Evolutionary conservation across 768 basidiomycete species (phyloP).

Genomic region (Lentinula aciculospora): DNA sequence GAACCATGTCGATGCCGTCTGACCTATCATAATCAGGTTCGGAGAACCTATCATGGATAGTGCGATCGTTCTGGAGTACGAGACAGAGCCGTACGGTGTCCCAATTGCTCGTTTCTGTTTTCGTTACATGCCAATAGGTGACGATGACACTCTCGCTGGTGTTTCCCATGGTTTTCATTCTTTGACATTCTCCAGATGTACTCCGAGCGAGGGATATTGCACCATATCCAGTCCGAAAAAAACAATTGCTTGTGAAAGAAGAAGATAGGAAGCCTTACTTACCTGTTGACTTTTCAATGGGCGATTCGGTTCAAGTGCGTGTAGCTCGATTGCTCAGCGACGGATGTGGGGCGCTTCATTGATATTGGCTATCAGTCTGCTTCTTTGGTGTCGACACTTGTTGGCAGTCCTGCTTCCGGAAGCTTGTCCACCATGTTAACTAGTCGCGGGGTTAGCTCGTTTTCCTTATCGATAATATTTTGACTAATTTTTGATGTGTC

Average conservation of each 20-base stretch:
- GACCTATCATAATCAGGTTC: background rate
- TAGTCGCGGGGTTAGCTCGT: background rate
- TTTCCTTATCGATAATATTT: background rate
- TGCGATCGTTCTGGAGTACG: background rate
- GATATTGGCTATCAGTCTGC: background rate
- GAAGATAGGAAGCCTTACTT: background rate
- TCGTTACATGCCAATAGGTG: constrained; percentile 1
- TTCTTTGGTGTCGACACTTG: background rate
- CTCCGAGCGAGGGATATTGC: background rate
- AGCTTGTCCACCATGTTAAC: background rate
- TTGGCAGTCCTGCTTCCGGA: background rate
- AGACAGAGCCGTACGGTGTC: background rate
- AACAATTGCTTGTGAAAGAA: background rate
- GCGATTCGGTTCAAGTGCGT: background rate
- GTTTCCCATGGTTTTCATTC: background rate
- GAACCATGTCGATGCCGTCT: background rate
- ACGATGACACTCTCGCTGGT: background rate
- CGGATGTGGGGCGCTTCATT: no score
- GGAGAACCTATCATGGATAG: background rate
- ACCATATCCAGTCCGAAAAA: background rate
- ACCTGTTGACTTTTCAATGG: background rate
- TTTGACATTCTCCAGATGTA: background rate
- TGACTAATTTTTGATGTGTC: background rate
- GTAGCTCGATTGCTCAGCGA: no score
- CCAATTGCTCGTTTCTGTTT: background rate